phyloP scores from a whole-genome alignment of 2,329 filamentous ascomycete genomes.

The Botrytis deweyae region DNA sequence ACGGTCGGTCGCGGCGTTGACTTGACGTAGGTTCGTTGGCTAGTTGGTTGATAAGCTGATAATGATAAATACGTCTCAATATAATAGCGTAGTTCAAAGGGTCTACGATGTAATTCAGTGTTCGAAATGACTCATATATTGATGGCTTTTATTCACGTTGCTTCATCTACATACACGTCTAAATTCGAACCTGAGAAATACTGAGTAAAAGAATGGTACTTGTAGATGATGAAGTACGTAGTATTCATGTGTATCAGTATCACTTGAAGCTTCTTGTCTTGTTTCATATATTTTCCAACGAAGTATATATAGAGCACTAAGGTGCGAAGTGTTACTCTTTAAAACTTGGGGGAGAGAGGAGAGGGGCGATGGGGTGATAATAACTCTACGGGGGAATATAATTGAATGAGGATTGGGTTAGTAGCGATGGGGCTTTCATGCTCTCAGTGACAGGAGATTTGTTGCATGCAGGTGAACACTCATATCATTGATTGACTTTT shows the following conservation, averaged over 20 bases:
- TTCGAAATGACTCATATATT: too few relatives aligned
- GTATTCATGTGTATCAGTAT: not conserved
- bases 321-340: not conserved
- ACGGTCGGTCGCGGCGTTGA: slow-evolving; percentile 2
- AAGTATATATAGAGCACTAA: not conserved
- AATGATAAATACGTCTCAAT: slow-evolving; percentile 5
- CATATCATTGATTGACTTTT: too few relatives aligned
- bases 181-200: rapidly evolving
- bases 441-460: not conserved
- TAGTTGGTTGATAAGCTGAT: slow-evolving; percentile 1
- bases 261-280: not conserved
- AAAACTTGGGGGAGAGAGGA: not conserved
- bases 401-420: not conserved
- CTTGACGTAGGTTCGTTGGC: not conserved
- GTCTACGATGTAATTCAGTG: not conserved
- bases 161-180: not conserved
- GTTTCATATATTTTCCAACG: not conserved
- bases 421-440: not conserved
- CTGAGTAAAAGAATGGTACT: not conserved
- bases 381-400: not conserved
- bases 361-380: not conserved
- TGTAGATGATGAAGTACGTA: not conserved
- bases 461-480: too few relatives aligned
- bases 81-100: not conserved
- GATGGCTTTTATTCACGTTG: not conserved